These are phyloP conservation scores for Cajanus cajan DNA, from an alignment of 306 rosid genomes.

Conservation along the genomic window DNA sequence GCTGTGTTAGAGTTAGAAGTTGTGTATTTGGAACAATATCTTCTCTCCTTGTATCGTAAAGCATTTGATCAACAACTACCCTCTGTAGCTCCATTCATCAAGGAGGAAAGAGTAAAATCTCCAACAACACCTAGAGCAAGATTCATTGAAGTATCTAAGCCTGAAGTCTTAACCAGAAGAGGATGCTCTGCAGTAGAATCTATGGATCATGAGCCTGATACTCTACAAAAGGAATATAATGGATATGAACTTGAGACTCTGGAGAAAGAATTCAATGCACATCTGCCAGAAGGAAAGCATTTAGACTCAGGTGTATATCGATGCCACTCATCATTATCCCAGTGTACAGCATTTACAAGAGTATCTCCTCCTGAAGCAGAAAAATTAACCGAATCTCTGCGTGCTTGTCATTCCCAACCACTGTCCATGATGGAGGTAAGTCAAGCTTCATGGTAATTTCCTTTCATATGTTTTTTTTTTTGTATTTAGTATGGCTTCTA, in stretches of 20 bases:
- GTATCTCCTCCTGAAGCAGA: slow-evolving; percentile 57
- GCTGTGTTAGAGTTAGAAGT: slow-evolving; percentile 91
- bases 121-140: slow-evolving; percentile 42
- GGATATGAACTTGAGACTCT: slow-evolving; percentile 34
- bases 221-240: slow-evolving; percentile 38
- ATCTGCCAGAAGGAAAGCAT: slow-evolving; percentile 49
- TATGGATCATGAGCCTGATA: slow-evolving; percentile 36
- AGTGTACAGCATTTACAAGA: slow-evolving; percentile 51
- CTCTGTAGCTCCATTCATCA: slow-evolving; percentile 43
- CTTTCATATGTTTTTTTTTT: not conserved
- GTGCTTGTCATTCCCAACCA: slow-evolving; percentile 81
- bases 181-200: slow-evolving; percentile 51
- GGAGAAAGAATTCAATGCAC: slow-evolving; percentile 35
- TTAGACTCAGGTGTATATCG: slow-evolving; percentile 64
- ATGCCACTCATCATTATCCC: slow-evolving; percentile 75
- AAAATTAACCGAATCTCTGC: slow-evolving; percentile 46
- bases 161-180: slow-evolving; percentile 36
- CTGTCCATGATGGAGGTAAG: slow-evolving; percentile 82
- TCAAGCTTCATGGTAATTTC: not conserved
- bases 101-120: slow-evolving; percentile 47
- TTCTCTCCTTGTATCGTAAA: slow-evolving; percentile 83
- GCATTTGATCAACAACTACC: slow-evolving; percentile 71
- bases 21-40: slow-evolving; percentile 86
- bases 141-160: slow-evolving; percentile 38
- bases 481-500: not conserved